Conservation (phyloP, 2,329 filamentous ascomycete genomes). For the Colletotrichum brevisporum region DNA sequence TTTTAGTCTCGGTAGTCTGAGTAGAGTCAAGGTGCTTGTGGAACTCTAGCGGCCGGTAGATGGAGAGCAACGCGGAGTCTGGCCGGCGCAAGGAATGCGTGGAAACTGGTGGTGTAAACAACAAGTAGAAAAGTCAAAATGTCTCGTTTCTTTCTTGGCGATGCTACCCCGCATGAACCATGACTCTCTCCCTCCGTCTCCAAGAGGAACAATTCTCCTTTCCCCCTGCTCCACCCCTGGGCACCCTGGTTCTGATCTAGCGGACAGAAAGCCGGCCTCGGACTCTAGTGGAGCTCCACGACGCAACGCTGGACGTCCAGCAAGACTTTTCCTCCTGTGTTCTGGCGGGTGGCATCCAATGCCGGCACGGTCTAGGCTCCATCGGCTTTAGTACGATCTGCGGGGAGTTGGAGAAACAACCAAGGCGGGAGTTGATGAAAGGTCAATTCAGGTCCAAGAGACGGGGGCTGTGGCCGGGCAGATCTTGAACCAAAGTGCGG, state of each 20-base stretch:
- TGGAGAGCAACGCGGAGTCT: conserved; percentile 20
- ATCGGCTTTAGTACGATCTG: background rate
- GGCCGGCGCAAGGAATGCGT: background rate
- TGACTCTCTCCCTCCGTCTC: background rate
- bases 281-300: conserved; percentile 24
- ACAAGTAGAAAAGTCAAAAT: conserved; percentile 3
- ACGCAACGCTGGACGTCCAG: background rate
- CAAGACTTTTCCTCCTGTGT: background rate
- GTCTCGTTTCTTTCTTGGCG: conserved; percentile 26
- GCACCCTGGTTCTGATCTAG: too few relatives aligned
- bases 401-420: background rate
- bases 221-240: too few relatives aligned
- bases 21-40: too few relatives aligned
- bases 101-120: background rate
- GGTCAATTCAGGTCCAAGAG: background rate
- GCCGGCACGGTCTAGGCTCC: background rate
- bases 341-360: background rate
- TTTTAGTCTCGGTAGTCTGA: background rate
- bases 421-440: background rate
- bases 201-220: too few relatives aligned
- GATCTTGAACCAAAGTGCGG: conserved; percentile 16
- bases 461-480: background rate
- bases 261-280: conserved; percentile 28
- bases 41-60: conserved; percentile 12
- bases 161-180: conserved; percentile 20